Evolutionary conservation across 140 eudicot genomes (phyloP).

Genomic region (Ambrosia hybrid): DNA sequence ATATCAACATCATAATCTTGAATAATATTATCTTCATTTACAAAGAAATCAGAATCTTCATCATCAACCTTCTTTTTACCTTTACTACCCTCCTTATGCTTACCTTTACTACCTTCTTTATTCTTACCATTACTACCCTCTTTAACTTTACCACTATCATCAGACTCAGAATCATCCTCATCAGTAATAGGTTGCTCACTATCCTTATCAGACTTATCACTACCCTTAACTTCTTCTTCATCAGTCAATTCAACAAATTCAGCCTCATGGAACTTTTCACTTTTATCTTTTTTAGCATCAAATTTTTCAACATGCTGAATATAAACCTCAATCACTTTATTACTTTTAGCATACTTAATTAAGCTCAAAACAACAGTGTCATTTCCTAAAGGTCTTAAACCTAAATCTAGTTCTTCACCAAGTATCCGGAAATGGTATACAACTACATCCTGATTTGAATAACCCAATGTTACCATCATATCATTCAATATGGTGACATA

Average conservation of each 20-base stretch:
- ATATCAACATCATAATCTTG: neutral
- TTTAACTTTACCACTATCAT: too few species aligned
- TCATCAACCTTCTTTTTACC: neutral
- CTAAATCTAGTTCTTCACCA: neutral
- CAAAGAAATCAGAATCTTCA: neutral
- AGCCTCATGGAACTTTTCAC: neutral
- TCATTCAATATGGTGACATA: too few species aligned
- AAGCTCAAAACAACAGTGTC: neutral
- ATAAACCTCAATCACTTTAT: too few species aligned
- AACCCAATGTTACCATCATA: too few species aligned
- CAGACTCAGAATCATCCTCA: too few species aligned
- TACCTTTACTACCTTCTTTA: too few species aligned
- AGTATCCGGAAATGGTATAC: too few species aligned
- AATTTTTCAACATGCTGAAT: neutral
- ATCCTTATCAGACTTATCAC: neutral
- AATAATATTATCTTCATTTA: neutral
- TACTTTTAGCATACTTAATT: neutral
- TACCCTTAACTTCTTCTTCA: neutral
- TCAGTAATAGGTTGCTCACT: neutral
- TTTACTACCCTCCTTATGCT: too few species aligned
- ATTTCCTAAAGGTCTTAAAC: too few species aligned
- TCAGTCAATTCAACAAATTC: neutral
- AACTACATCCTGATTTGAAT: too few species aligned
- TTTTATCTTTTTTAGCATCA: neutral
- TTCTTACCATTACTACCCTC: too few species aligned